These are phyloP conservation scores for Sistotremastrum niveocremeum DNA, from an alignment of 768 basidiomycete species.

Conservation along the genomic window DNA sequence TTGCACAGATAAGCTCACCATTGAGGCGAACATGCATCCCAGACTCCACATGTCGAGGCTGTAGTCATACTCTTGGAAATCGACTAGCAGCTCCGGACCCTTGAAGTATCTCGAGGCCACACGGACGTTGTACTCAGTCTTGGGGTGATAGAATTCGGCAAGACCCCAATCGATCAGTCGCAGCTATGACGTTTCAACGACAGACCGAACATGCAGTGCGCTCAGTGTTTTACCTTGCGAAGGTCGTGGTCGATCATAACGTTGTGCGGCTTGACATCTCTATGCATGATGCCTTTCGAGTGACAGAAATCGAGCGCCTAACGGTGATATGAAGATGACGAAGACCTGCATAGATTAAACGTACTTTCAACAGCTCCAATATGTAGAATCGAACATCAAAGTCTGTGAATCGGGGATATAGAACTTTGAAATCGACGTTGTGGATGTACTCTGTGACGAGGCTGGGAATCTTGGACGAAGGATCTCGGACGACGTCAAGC, in stretches of 20 bases:
- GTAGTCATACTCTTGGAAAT: slow-evolving; percentile 98
- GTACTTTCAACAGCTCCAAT: slow-evolving; percentile 85
- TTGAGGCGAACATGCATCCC: slow-evolving; percentile 97
- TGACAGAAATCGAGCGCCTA: slow-evolving; percentile 96
- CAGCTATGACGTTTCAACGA: slow-evolving; percentile 32
- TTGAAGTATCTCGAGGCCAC: slow-evolving; percentile 98
- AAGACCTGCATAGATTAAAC: slow-evolving; percentile 11
- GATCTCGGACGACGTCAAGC: slow-evolving; percentile 92
- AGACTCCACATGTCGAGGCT: slow-evolving; percentile 98
- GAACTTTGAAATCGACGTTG: slow-evolving; percentile 93
- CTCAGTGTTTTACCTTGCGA: slow-evolving; percentile 50
- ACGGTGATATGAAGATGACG: neutral
- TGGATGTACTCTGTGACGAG: slow-evolving; percentile 96
- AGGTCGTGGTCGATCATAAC: slow-evolving; percentile 99
- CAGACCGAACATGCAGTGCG: slow-evolving; percentile 4
- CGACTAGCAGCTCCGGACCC: slow-evolving; percentile 89
- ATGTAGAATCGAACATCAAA: slow-evolving; percentile 95
- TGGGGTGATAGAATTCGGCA: slow-evolving; percentile 97
- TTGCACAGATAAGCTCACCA: slow-evolving; percentile 44
- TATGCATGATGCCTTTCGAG: slow-evolving; percentile 97
- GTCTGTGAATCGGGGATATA: slow-evolving; percentile 93
- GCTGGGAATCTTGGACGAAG: slow-evolving; percentile 91
- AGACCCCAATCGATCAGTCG: slow-evolving; percentile 98
- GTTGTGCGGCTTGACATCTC: slow-evolving; percentile 98
- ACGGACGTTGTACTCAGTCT: slow-evolving; percentile 95